phyloP scores from a whole-genome alignment of 257 asterid genomes.

The Rhazya stricta region DNA sequence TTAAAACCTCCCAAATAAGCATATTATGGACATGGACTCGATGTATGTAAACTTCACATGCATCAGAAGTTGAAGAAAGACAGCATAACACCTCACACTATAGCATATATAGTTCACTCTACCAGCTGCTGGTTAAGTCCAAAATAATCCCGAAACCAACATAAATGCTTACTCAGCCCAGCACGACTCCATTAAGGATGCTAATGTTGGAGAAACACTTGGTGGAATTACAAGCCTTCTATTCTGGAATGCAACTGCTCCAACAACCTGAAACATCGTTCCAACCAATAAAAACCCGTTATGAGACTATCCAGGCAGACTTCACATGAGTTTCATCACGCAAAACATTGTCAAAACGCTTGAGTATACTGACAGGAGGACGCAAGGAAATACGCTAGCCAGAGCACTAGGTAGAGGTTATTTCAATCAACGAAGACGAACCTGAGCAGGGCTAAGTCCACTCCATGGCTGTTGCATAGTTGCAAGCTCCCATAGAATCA shows the following conservation, averaged over 20 bases:
- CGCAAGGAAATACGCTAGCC: background rate
- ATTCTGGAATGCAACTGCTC: conserved; percentile 95
- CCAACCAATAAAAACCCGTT: background rate
- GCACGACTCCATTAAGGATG: conserved; percentile 87
- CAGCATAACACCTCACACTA: background rate
- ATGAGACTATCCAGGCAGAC: background rate
- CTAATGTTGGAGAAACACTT: conserved; percentile 56
- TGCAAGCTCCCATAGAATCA: conserved; percentile 88
- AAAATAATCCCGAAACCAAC: background rate
- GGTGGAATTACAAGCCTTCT: conserved; percentile 79
- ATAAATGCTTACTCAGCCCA: conserved; percentile 81
- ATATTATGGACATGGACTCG: background rate
- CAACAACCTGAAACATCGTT: conserved; percentile 62
- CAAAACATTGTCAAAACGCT: background rate
- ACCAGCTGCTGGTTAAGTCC: too few relatives aligned
- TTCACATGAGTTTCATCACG: background rate
- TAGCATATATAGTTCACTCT: background rate
- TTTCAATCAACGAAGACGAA: conserved; percentile 9
- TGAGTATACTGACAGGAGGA: background rate
- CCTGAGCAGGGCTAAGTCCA: conserved; percentile 97
- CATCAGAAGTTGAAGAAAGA: background rate
- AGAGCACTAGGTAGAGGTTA: background rate
- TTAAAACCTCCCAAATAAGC: background rate
- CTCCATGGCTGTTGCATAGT: conserved; percentile 96
- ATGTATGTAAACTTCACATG: background rate